Percentiles rank a stretch among this genome's conserved stretches.
Evolutionary conservation across 2,329 filamentous ascomycete genomes (phyloP).

Genomic region (Microascus cirrosus): DNA sequence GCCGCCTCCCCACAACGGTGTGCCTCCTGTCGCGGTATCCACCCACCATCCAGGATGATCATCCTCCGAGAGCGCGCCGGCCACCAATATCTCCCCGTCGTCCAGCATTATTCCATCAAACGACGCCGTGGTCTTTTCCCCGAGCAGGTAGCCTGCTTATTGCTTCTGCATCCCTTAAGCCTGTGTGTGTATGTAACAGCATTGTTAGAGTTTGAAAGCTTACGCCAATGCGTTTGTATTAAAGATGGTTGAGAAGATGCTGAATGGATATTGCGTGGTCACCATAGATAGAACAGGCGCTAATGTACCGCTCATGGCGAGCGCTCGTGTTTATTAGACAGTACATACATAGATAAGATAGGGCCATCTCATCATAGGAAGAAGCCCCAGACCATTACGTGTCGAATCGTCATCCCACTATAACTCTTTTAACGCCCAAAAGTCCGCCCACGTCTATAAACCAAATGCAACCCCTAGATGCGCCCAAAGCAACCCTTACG

Average conservation of each 20-base stretch:
- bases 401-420: neutral
- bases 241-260: neutral
- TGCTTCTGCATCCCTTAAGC: too few species aligned
- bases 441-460: neutral
- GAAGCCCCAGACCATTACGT: neutral
- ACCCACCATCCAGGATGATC: too few species aligned
- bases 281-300: neutral
- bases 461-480: neutral
- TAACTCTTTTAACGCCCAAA: neutral
- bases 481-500: conserved; percentile 22
- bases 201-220: too few species aligned
- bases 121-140: too few species aligned
- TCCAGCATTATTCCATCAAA: too few species aligned
- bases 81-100: too few species aligned
- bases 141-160: too few species aligned
- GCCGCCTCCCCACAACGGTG: neutral
- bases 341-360: neutral
- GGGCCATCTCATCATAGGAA: neutral
- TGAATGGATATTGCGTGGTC: neutral
- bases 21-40: too few species aligned
- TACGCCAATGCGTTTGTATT: too few species aligned
- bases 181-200: too few species aligned
- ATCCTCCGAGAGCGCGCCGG: too few species aligned
- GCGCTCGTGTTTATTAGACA: neutral
- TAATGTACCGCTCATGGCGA: neutral